Evolutionary conservation across 176 grass and related monocot species (phyloP), one percentile per base, ranked within the genome.

Genomic region (Puya raimondii): DNA sequence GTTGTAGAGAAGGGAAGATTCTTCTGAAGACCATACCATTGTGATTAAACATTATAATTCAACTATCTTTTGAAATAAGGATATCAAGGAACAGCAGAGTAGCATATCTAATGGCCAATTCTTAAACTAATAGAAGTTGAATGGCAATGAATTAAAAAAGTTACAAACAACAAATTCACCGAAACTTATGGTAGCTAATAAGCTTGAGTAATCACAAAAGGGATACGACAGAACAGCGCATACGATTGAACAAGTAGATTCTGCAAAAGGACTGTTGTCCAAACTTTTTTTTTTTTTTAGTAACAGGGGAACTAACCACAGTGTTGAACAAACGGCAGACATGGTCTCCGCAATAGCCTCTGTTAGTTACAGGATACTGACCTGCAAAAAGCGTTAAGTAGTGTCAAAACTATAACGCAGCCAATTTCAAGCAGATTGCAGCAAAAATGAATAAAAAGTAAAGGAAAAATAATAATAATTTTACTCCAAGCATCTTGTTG

Each of bases 341-440:
- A 2, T 67, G 71, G 54, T 15, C 65, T 79, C 71, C 70, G 48
- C 53, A 64, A 0, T 84, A 66, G 49, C 50, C 77, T 63, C 71
- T 79, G 68, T 67, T 76, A 50, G 56, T 25, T 58, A 73, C 49
- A 73, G 54, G 16, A 70, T 69, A 66, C 76, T 84, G 81, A 81
- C 57, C 81, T 87, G 81, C n/a, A 61, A 61, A 61, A 1, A 61
- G n/a, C 9, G 10, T 7, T n/a, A 61, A 22, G 17, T 10, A 20
- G 52, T 7, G 16, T 61, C 56, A 18, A 16, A 61, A 42, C 33
- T 12, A 73, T 4, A 49, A 51, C 48, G 18, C 20, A 49, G 13
- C 9, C 2, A 29, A 18, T 25, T 53, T 54, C 11, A 42, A 17
- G 64, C 8, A 17, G 5, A 47, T 48, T 42, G 3, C 23, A 47